Evolutionary conservation across 148 eudicot genomes (phyloP).

Genomic region (Bassia scoparia): DNA sequence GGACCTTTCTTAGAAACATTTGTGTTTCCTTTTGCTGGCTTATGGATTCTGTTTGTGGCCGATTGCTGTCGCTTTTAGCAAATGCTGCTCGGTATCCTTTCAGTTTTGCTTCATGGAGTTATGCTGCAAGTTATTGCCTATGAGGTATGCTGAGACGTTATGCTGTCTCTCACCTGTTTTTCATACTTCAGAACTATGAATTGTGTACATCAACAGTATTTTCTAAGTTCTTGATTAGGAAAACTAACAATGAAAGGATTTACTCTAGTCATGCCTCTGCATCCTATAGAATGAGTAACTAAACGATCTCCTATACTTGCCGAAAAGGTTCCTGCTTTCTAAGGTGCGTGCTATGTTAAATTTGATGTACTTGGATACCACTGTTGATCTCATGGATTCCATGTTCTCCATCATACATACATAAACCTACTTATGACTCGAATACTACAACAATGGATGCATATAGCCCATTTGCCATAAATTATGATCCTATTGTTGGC

Average conservation of each 20-base stretch:
- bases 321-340: constrained; percentile 29
- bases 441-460: not conserved
- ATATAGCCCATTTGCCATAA: not conserved
- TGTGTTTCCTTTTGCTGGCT: constrained; percentile 30
- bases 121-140: constrained; percentile 29
- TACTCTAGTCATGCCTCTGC: constrained; percentile 26
- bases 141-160: constrained; percentile 23
- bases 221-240: constrained; percentile 6
- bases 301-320: constrained; percentile 27
- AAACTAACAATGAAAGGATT: constrained; percentile 23
- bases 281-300: constrained; percentile 30
- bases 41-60: constrained; percentile 31
- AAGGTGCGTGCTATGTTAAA: not conserved
- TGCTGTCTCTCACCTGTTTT: not conserved
- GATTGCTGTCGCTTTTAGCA: constrained; percentile 8
- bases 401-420: not conserved
- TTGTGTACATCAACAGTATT: not conserved
- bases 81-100: constrained; percentile 25
- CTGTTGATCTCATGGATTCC: not conserved
- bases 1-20: constrained; percentile 32
- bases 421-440: not conserved
- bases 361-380: not conserved
- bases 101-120: constrained; percentile 26
- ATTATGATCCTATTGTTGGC: not conserved
- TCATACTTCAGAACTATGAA: not conserved